These are phyloP conservation scores for Pelargonium australe DNA, from an alignment of 441 rosid species.

Conservation along the genomic window DNA sequence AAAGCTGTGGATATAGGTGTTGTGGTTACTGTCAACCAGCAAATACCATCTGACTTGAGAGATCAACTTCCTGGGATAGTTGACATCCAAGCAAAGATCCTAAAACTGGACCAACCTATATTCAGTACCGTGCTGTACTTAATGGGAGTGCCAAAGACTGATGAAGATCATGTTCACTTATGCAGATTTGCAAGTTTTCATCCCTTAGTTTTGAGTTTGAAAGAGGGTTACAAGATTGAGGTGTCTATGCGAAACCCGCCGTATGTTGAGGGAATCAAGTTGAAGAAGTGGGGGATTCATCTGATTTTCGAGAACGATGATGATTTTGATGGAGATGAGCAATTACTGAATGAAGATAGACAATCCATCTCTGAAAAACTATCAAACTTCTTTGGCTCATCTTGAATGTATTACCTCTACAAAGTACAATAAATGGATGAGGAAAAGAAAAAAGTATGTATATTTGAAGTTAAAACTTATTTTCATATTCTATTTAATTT, in stretches of 20 bases:
- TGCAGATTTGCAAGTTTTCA: constrained; percentile 33
- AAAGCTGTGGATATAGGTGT: constrained; percentile 43
- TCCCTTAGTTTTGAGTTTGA: constrained; percentile 33
- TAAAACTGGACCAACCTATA: background rate
- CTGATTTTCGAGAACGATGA: constrained; percentile 20
- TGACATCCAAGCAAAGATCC: constrained; percentile 37
- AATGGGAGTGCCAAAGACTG: constrained; percentile 39
- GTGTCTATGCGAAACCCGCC: constrained; percentile 19
- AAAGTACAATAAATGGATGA: background rate
- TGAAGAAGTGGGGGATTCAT: constrained; percentile 41
- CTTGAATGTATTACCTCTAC: background rate
- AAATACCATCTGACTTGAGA: constrained; percentile 27
- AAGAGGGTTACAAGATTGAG: constrained; percentile 32
- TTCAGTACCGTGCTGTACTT: constrained; percentile 23
- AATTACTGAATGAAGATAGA: constrained; percentile 12
- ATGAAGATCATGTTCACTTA: constrained; percentile 46
- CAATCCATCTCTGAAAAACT: constrained; percentile 44
- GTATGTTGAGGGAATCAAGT: constrained; percentile 24
- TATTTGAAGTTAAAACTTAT: too few species aligned
- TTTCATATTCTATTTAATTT: background rate
- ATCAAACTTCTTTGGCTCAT: constrained; percentile 27
- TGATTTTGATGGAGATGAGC: background rate
- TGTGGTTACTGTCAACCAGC: constrained; percentile 35
- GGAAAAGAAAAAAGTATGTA: too few species aligned
- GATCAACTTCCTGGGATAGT: constrained; percentile 26